phyloP scores from a whole-genome alignment of 2,329 filamentous ascomycete genomes.

The Colletotrichum sp. region DNA sequence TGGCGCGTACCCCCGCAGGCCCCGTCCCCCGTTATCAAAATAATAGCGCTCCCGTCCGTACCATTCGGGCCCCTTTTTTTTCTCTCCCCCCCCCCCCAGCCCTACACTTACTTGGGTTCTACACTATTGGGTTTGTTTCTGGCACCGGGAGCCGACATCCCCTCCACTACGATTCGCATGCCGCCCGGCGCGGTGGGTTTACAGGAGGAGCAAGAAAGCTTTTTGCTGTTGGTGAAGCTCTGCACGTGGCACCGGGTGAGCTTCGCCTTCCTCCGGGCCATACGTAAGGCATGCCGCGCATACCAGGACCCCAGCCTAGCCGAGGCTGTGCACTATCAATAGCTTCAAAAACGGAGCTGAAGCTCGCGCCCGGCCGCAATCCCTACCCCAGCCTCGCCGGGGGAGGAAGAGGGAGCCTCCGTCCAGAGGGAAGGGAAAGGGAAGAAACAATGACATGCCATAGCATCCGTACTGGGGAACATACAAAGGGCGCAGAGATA shows the following conservation, averaged over 20 bases:
- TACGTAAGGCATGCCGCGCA: neutral
- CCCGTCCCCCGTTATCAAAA: too few species aligned
- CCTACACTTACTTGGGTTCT: conserved; percentile 3
- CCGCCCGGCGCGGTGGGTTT: neutral
- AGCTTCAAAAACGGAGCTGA: conserved; percentile 3
- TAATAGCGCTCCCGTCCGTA: too few species aligned
- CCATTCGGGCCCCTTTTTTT: too few species aligned
- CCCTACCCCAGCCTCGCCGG: neutral
- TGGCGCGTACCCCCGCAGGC: too few species aligned
- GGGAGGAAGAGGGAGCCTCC: neutral
- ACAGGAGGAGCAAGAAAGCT: neutral
- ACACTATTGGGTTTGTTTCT: neutral
- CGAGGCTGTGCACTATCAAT: conserved; percentile 16
- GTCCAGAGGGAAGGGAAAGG: neutral
- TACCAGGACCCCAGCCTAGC: neutral
- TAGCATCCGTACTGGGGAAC: neutral
- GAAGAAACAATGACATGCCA: neutral
- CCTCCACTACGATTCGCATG: neutral
- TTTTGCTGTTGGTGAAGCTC: neutral
- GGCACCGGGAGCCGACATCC: neutral
- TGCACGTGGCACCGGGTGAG: conserved; percentile 6
- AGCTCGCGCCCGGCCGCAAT: neutral
- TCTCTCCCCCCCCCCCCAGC: neutral
- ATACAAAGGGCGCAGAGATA: neutral
- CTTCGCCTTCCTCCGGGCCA: neutral